Evolutionary conservation across 2,329 filamentous ascomycete genomes (phyloP), one percentile per base, ranked within the genome.

Genomic region (Hortaea sp.): DNA sequence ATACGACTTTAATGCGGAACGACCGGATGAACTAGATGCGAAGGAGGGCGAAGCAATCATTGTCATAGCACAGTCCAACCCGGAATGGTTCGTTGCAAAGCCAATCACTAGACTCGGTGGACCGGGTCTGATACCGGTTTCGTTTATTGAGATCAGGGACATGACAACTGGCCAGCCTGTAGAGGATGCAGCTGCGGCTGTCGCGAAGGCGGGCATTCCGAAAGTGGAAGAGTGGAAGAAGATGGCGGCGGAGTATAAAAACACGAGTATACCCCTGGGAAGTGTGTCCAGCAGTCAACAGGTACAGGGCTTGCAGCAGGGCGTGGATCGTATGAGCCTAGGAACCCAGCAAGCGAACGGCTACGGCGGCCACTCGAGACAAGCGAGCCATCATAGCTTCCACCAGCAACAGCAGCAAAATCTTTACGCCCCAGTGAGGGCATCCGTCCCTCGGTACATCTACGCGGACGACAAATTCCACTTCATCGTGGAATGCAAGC

Each of bases 171-270:
- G 90, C 43, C 79, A 85, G 55, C 77, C 89, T 0, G 88, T 95
- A 1, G 66, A 77, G 12, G 88, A 97, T 64, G 81, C 90, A 0
- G 75, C 85, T 28, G 89, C 89, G 29, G 90, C 92, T 1, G 87
- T 98, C 46, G 79, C 81, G 57, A 82, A 83, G 57, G 92, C 92
- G 1, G 89, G 90, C 13, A 89, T 98, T 6, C 92, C 92, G 9
- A 84, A 83, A 59, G 92, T 98, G 3, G 92, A 98, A 63, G 92
- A 98, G 60, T 98, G 92, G 92, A 98, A 98, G 73, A 94, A 94
- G 70, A 95, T 95, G 88, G 89, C 92, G 0, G 90, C 90, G 46
- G 90, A 95, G 53, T 98, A 98, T 70, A 98, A 98, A 73, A 95
- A 97, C 65, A 95, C 89, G 65, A 97, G 92, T 68, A 97, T 98